Evolutionary conservation across 768 basidiomycete genomes (phyloP).

Genomic region (Pleurotus eryngii): DNA sequence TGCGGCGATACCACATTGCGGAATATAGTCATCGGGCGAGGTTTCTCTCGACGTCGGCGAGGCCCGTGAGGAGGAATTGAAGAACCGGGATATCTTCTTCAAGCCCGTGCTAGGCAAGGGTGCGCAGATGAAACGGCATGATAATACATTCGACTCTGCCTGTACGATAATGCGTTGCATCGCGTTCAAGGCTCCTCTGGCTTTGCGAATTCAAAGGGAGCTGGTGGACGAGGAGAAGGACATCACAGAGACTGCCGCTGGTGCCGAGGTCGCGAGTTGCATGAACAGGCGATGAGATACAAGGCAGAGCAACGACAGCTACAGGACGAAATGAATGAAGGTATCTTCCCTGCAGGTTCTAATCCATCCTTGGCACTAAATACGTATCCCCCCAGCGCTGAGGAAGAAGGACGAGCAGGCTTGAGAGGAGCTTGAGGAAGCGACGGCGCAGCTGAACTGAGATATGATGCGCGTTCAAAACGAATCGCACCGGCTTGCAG

Average conservation of each 20-base stretch:
- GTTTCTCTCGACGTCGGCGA: slow-evolving; percentile 24
- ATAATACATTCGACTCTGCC: slow-evolving; percentile 26
- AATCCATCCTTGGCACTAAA: neutral
- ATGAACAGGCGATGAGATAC: slow-evolving; percentile 9
- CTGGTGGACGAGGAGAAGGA: slow-evolving; percentile 14
- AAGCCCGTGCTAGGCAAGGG: slow-evolving; percentile 40
- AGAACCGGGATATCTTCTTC: slow-evolving; percentile 31
- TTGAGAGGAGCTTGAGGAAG: slow-evolving; percentile 30
- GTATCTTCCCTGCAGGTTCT: neutral
- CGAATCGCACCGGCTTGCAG: slow-evolving; percentile 26
- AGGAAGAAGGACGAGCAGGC: slow-evolving; percentile 33
- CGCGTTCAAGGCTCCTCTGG: slow-evolving; percentile 7
- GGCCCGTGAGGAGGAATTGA: slow-evolving; percentile 34
- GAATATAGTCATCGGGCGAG: slow-evolving; percentile 41
- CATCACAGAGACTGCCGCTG: slow-evolving; percentile 36
- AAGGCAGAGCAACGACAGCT: slow-evolving; percentile 11
- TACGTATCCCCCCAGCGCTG: slow-evolving; percentile 14
- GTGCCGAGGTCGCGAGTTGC: slow-evolving; percentile 12
- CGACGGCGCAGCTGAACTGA: slow-evolving; percentile 28
- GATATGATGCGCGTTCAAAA: slow-evolving; percentile 28
- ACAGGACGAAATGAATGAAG: slow-evolving; percentile 10
- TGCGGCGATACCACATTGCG: slow-evolving; percentile 41
- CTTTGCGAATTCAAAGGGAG: slow-evolving; percentile 18
- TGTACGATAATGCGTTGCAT: slow-evolving; percentile 29
- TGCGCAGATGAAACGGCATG: slow-evolving; percentile 34